phyloP scores from a whole-genome alignment of 305 asterid species.

The Caryopteris hybrid region DNA sequence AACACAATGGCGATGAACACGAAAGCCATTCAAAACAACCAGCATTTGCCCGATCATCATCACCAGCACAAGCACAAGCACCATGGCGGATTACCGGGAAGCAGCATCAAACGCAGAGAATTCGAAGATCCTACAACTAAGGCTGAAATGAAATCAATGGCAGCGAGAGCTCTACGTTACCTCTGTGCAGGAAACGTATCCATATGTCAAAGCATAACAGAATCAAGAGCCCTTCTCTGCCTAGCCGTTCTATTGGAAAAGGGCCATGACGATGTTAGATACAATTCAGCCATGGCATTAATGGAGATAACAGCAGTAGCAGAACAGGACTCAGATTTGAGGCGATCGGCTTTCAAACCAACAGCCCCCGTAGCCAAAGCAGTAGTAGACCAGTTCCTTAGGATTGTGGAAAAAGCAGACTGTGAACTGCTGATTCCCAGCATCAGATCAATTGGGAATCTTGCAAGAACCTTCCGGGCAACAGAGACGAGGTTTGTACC shows the following conservation, averaged over 20 bases:
- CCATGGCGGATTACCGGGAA: slow-evolving; percentile 39
- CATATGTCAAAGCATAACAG: slow-evolving; percentile 48
- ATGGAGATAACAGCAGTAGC: slow-evolving; percentile 71
- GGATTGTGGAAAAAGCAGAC: slow-evolving; percentile 36
- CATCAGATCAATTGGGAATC: slow-evolving; percentile 47
- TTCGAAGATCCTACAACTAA: slow-evolving; percentile 46
- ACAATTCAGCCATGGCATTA: slow-evolving; percentile 62
- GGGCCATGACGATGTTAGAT: slow-evolving; percentile 49
- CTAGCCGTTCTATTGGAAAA: slow-evolving; percentile 54
- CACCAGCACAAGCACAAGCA: slow-evolving; percentile 29
- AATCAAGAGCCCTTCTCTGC: slow-evolving; percentile 60
- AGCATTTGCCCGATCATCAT: not conserved
- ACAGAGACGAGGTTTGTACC: slow-evolving; percentile 54
- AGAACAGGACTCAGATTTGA: slow-evolving; percentile 41
- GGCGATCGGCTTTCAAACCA: slow-evolving; percentile 63
- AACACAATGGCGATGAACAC: slow-evolving; percentile 44
- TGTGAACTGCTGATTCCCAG: slow-evolving; percentile 48
- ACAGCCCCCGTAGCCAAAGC: slow-evolving; percentile 63
- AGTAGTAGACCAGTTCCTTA: slow-evolving; percentile 55
- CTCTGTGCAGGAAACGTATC: slow-evolving; percentile 50
- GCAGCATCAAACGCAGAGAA: slow-evolving; percentile 54
- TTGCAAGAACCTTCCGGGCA: slow-evolving; percentile 62
- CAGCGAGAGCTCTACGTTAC: slow-evolving; percentile 56
- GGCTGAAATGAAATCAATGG: slow-evolving; percentile 61
- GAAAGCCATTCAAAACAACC: not conserved